Evolutionary conservation across 2,329 filamentous ascomycete genomes (phyloP).

Genomic region (Hypoxylon sp.): DNA sequence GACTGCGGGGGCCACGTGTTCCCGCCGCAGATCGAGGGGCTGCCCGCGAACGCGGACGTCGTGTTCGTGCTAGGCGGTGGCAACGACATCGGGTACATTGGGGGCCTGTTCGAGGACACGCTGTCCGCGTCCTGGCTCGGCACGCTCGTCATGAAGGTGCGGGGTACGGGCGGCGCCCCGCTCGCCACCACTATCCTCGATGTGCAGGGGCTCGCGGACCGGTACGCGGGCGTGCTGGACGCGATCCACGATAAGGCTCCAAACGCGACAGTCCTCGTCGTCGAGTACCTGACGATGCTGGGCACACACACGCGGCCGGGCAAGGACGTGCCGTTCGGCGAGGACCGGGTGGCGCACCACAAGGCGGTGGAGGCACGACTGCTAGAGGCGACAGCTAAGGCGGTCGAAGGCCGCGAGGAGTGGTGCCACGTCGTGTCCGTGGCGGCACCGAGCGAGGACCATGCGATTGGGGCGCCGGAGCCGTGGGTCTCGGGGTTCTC

Average conservation of each 20-base stretch:
- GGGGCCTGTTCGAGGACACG: constrained; percentile 54
- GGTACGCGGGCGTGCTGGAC: constrained; percentile 50
- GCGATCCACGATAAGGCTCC: constrained; percentile 57
- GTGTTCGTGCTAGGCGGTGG: constrained; percentile 58
- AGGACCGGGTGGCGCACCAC: constrained; percentile 50
- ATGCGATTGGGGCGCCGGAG: constrained; percentile 50
- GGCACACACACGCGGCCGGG: constrained; percentile 49
- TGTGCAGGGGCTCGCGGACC: constrained; percentile 45
- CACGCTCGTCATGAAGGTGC: constrained; percentile 30
- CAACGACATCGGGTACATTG: constrained; percentile 58
- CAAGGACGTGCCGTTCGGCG: constrained; percentile 49
- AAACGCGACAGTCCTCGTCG: constrained; percentile 59
- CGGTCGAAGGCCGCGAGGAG: constrained; percentile 44
- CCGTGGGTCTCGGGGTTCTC: constrained; percentile 54
- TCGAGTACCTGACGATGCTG: constrained; percentile 57
- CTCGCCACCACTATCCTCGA: constrained; percentile 22
- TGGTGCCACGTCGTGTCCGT: constrained; percentile 52
- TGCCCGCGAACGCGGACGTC: constrained; percentile 56
- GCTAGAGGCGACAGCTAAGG: constrained; percentile 48
- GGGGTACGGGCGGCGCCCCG: constrained; percentile 37
- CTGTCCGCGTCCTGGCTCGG: constrained; percentile 40
- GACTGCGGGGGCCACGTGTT: constrained; percentile 47
- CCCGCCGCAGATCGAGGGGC: constrained; percentile 54
- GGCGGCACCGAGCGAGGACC: constrained; percentile 46
- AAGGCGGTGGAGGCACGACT: constrained; percentile 44